These are phyloP conservation scores for Rhododendron molle DNA, from an alignment of 148 eudicot species.

Conservation along the genomic window DNA sequence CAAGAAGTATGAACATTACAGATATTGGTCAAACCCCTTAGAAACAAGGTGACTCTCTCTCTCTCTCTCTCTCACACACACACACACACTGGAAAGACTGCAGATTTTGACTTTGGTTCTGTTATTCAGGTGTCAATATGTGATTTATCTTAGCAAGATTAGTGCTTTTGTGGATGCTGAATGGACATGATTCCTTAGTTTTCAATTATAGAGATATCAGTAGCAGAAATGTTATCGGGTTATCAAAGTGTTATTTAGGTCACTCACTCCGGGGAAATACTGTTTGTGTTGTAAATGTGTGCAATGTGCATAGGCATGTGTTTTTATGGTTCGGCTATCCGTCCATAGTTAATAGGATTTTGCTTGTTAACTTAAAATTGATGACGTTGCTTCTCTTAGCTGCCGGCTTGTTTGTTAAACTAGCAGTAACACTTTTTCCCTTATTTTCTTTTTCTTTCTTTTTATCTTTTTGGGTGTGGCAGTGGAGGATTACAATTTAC, in stretches of 20 bases:
- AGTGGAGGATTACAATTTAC: not conserved
- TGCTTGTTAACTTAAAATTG: not conserved
- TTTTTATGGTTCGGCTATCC: not conserved
- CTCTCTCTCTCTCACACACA: slow-evolving; percentile 1
- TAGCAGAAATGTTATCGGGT: not conserved
- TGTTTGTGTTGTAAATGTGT: not conserved
- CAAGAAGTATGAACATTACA: slow-evolving; percentile 60
- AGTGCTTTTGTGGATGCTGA: slow-evolving; percentile 1
- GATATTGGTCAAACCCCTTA: slow-evolving; percentile 88
- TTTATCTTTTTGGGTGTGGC: not conserved
- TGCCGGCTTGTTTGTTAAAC: not conserved
- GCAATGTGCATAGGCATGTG: not conserved
- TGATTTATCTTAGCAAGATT: not conserved
- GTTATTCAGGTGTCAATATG: not conserved
- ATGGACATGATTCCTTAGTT: not conserved
- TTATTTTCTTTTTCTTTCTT: not conserved
- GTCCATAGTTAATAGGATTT: not conserved
- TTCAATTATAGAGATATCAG: not conserved
- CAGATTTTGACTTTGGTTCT: not conserved
- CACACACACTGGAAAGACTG: not conserved
- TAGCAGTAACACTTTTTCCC: not conserved
- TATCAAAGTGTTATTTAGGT: not conserved
- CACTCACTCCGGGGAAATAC: not conserved
- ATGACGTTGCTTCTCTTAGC: not conserved
- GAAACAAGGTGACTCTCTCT: slow-evolving; percentile 55